Evolutionary conservation across 495 filamentous ascomycete species (phyloP).

Genomic region (Choiromyces venosus): DNA sequence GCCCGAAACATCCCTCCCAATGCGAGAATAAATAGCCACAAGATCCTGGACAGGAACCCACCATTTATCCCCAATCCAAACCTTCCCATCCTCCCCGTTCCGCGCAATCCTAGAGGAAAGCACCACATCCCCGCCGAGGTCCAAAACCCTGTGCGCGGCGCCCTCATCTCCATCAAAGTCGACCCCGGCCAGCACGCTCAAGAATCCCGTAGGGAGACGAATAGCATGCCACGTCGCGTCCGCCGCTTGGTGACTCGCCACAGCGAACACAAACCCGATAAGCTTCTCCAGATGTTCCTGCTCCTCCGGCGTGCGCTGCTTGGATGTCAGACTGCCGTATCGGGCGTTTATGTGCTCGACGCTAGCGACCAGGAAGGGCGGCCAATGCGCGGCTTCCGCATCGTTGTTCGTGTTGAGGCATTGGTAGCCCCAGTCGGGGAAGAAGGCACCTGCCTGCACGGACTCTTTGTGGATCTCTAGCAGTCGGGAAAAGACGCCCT

Average conservation of each 20-base stretch:
- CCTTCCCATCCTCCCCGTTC: conserved; percentile 10
- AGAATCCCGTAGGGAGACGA: conserved; percentile 27
- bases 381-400: conserved; percentile 41
- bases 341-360: conserved; percentile 35
- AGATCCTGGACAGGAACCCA: conserved; percentile 32
- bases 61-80: conserved; percentile 33
- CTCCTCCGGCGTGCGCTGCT: conserved; percentile 12
- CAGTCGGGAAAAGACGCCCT: conserved; percentile 30
- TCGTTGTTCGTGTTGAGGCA: conserved; percentile 33
- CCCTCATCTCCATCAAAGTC: conserved; percentile 32
- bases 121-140: conserved; percentile 36
- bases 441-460: conserved; percentile 41
- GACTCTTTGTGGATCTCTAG: conserved; percentile 32
- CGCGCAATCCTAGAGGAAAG: conserved; percentile 26
- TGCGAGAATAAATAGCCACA: conserved; percentile 32
- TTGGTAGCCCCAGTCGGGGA: conserved; percentile 42
- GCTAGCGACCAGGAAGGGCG: conserved; percentile 37
- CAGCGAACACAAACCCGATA: conserved; percentile 34
- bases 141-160: conserved; percentile 30
- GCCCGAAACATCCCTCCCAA: conserved; percentile 21
- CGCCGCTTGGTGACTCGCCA: conserved; percentile 32
- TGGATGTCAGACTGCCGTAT: conserved; percentile 32
- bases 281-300: conserved; percentile 35
- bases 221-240: conserved; percentile 42
- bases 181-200: conserved; percentile 25